phyloP scores from a whole-genome alignment of 331 rosid genomes.

The Telfairia occidentalis region DNA sequence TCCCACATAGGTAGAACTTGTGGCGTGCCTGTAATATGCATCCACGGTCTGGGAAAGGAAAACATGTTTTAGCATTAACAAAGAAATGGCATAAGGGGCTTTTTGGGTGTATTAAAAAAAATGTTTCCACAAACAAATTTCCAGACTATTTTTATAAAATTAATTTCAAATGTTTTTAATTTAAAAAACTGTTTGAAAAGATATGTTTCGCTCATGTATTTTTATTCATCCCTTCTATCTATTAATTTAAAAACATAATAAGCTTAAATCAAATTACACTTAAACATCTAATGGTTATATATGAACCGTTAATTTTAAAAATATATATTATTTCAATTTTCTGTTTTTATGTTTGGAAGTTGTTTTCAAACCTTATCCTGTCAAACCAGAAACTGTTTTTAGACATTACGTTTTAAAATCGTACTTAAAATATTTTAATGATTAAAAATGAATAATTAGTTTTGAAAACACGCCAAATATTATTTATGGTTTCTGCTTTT shows the following conservation, averaged over 20 bases:
- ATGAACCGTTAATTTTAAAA: slow-evolving; percentile 1
- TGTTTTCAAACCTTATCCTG: neutral
- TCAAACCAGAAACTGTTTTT: neutral
- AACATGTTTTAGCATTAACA: slow-evolving; percentile 7
- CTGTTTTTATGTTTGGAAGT: neutral
- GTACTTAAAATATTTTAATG: too few species aligned
- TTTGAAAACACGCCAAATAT: too few species aligned
- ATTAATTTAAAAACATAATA: neutral
- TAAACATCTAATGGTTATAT: neutral
- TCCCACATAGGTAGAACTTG: slow-evolving; percentile 62
- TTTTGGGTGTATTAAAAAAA: neutral
- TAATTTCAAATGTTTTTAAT: neutral
- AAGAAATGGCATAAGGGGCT: neutral
- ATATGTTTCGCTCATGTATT: neutral
- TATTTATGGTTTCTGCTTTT: neutral
- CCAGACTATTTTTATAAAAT: too few species aligned
- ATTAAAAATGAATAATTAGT: too few species aligned
- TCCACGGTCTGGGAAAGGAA: slow-evolving; percentile 67
- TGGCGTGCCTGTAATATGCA: slow-evolving; percentile 74
- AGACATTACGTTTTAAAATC: too few species aligned
- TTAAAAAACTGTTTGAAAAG: neutral
- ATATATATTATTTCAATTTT: neutral
- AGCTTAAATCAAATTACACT: neutral
- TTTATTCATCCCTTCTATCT: neutral
- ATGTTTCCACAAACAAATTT: too few species aligned